Evolutionary conservation across 352 stramenopile species (phyloP), one percentile per base, ranked within the genome.

Genomic region (Globisporangium solare): DNA sequence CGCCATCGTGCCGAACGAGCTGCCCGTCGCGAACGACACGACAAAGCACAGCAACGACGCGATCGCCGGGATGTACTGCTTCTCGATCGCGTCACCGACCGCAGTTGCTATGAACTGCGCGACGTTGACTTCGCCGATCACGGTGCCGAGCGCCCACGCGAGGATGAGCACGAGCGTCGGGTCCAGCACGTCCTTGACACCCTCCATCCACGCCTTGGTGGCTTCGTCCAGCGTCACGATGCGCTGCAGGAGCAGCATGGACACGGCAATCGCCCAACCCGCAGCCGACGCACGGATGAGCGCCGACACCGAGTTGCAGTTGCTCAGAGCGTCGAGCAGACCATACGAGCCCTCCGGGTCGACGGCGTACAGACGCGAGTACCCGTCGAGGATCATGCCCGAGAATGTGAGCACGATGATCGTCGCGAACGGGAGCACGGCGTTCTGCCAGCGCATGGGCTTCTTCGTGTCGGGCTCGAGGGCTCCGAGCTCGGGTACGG

Each of bases 121-220:
- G 5, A 88, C 90, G 47, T 89, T 89, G 27, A 96, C 75, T 50
- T 95, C 86, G 22, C 71, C 73, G 46, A 96, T 96, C 48, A 96
- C 84, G 0, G 73, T 75, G 21, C 86, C 87, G 20, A 97, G 77
- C 32, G 90, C 88, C 89, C 88, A 97, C 10, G 90, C 89, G 3
- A 97, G 77, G 14, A 91, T 76, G 11, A 97, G 75, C 61, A 97
- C 84, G 15, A 97, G 63, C 45, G 90, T 93, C 31, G 90, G 88
- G 63, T 95, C 86, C 17, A 97, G 58, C n/a, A 97, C 88, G 46
- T 95, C 86, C 68, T 95, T 96, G 22, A 97, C 84, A 27, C 90
- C 90, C 63, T 96, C 81, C 70, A 96, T 88, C 74, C 89, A 95
- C 21, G 81, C 86, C 47, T 94, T 92, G 3, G 93, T 93, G 20